phyloP scores from a whole-genome alignment of 345 rosid genomes.

The Erodium maritimum region DNA sequence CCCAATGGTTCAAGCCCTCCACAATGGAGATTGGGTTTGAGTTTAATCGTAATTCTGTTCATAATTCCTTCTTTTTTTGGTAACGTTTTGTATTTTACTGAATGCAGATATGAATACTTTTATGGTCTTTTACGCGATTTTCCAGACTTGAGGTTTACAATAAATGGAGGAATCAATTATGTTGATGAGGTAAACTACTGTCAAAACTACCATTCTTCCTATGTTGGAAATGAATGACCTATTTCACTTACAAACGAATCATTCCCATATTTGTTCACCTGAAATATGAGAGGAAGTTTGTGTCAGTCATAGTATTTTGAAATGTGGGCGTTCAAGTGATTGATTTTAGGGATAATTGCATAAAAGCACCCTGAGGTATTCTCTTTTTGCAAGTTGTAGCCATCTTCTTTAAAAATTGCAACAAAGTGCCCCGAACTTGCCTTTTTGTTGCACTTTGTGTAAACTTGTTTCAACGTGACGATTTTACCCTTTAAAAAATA shows the following conservation, averaged over 20 bases:
- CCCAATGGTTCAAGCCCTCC: background rate
- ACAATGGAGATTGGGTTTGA: background rate
- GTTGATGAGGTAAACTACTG: slow-evolving; percentile 54
- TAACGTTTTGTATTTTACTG: slow-evolving; percentile 4
- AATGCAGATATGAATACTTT: slow-evolving; percentile 80
- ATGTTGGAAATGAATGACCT: background rate
- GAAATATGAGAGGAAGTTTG: background rate
- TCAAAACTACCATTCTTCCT: slow-evolving; percentile 7
- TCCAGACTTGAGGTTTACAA: slow-evolving; percentile 77
- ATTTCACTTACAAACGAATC: background rate
- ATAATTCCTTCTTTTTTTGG: background rate
- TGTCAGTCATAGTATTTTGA: background rate
- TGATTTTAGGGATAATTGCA: background rate
- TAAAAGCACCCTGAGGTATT: too few species aligned
- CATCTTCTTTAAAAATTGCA: too few species aligned
- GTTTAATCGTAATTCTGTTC: background rate
- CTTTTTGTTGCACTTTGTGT: too few species aligned
- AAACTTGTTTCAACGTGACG: too few species aligned
- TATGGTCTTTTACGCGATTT: slow-evolving; percentile 91
- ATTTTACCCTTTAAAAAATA: too few species aligned
- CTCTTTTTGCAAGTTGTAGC: too few species aligned
- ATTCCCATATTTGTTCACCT: background rate
- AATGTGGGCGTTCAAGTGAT: background rate
- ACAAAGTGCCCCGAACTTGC: too few species aligned
- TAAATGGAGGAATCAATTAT: slow-evolving; percentile 90